Evolutionary conservation across 331 rosid genomes (phyloP), one percentile per base, ranked within the genome.

Genomic region (Malus hybrid): DNA sequence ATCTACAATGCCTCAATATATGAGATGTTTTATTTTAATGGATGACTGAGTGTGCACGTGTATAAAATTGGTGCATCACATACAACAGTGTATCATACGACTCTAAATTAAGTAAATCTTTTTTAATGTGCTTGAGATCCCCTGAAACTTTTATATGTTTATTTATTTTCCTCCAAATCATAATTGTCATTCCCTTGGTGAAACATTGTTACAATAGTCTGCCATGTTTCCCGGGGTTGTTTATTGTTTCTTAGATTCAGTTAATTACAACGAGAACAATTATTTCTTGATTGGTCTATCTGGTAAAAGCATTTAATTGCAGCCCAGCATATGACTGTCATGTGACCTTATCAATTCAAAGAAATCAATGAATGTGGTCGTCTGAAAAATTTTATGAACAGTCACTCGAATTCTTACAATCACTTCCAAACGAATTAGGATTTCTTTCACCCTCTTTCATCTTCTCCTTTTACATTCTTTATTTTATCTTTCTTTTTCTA

Each of bases 291-390:
- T 33, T 76, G 80, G 68, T 26, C 29, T 60, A 19, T 56, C 33
- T 46, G 24, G 75, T 66, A 58, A 73, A 68, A 24, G 28, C 58
- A 73, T 36, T 73, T 55, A 60, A 65, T 72, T 19, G 50, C 28
- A 71, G 16, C 50, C 14, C 32, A 46, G 79, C 65, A 74, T 68
- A 61, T 61, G 75, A 79, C 60, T 57, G 60, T 58, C 79, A 73
- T 67, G 70, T 79, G 75, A 66, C 78, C 50, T 57, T 6, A 9
- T 73, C 66, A 22, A 30, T 44, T 42, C 63, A 20, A 57, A 29
- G 73, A 63, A 10, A 53, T 78, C 53, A 29, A 60, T 36, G 76
- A 63, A 11, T 16, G 58, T 36, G 76, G 76, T 73, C 68, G 58
- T 73, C 76, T 60, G 42, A 16, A 20, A 60, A 34, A 24, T 2